Percentiles rank a stretch among this genome's conserved stretches.
These are phyloP conservation scores for Penicillium arizonense DNA, from an alignment of 495 filamentous ascomycete genomes.

Conservation along the genomic window DNA sequence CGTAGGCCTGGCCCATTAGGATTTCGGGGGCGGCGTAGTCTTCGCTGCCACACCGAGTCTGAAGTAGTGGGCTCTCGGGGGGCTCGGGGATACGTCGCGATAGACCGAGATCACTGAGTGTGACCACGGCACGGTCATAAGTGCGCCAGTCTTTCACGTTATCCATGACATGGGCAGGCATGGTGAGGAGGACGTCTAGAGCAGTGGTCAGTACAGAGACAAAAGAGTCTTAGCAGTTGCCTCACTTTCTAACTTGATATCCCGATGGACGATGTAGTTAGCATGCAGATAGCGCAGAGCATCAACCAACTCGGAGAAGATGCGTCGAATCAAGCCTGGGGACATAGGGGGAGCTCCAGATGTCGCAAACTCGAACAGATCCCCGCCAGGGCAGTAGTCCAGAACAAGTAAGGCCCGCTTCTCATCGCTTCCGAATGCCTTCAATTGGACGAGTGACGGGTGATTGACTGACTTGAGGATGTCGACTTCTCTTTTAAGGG, in stretches of 20 bases:
- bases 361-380: constrained; percentile 89
- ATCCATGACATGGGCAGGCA: constrained; percentile 56
- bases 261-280: constrained; percentile 85
- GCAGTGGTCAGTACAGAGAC: constrained; percentile 23
- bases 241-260: constrained; percentile 98
- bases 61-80: constrained; percentile 68
- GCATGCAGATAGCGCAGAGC: constrained; percentile 85
- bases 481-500: constrained; percentile 89
- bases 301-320: constrained; percentile 84
- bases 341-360: constrained; percentile 59
- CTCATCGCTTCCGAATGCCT: constrained; percentile 80
- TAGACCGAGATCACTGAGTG: constrained; percentile 90
- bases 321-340: constrained; percentile 70
- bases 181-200: constrained; percentile 86
- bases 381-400: constrained; percentile 89
- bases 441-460: constrained; percentile 85
- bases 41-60: constrained; percentile 89
- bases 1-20: constrained; percentile 91
- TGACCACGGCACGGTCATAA: constrained; percentile 77
- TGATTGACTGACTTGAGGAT: constrained; percentile 85
- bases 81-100: constrained; percentile 74
- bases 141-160: constrained; percentile 59
- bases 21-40: constrained; percentile 98
- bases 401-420: constrained; percentile 80
- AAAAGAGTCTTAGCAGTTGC: constrained; percentile 7